Conservation (phyloP, 1,284 basidiomycete genomes). For the Sparassis latifolia region DNA sequence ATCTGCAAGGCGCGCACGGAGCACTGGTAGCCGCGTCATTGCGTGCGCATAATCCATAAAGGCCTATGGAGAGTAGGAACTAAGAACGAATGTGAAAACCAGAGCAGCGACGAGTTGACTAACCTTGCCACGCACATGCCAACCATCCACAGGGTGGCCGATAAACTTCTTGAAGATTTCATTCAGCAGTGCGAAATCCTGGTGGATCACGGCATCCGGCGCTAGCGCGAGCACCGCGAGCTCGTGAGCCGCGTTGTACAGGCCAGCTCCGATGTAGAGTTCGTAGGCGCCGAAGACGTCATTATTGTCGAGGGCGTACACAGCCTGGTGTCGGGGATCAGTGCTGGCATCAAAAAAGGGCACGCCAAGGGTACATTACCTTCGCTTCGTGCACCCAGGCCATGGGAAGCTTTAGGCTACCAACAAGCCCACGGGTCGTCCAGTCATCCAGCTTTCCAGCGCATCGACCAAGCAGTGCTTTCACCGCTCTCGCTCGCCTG, state of each 20-base stretch:
- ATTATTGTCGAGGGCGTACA: slow-evolving; percentile 54
- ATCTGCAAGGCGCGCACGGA: slow-evolving; percentile 42
- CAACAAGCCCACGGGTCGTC: slow-evolving; percentile 65
- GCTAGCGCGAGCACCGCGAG: slow-evolving; percentile 81
- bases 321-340: slow-evolving; percentile 43
- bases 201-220: slow-evolving; percentile 82
- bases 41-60: slow-evolving; percentile 66
- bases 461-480: slow-evolving; percentile 74
- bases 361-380: slow-evolving; percentile 33
- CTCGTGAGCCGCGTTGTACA: slow-evolving; percentile 74
- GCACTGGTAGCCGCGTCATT: slow-evolving; percentile 54
- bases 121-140: slow-evolving; percentile 79
- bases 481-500: slow-evolving; percentile 76
- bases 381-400: slow-evolving; percentile 88
- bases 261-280: slow-evolving; percentile 65
- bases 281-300: slow-evolving; percentile 76
- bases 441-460: slow-evolving; percentile 66
- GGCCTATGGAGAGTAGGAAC: slow-evolving; percentile 33
- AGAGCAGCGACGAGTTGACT: slow-evolving; percentile 9
- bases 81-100: background rate
- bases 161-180: slow-evolving; percentile 70
- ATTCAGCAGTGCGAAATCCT: slow-evolving; percentile 70
- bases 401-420: slow-evolving; percentile 74
- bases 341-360: background rate
- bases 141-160: slow-evolving; percentile 59